These are phyloP conservation scores for Pyrrhoderma noxium DNA, from an alignment of 1,284 basidiomycete species.

Conservation along the genomic window DNA sequence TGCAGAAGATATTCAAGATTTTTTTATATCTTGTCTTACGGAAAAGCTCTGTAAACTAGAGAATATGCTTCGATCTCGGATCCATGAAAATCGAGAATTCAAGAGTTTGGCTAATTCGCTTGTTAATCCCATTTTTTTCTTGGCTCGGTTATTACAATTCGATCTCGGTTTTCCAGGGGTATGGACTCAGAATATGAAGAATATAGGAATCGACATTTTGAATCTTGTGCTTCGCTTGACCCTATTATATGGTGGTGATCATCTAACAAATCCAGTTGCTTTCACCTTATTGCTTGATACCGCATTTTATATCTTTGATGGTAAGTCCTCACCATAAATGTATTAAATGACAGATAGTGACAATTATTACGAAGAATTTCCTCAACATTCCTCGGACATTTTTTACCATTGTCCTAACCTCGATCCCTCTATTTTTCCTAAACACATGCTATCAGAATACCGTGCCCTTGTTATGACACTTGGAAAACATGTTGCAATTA, in stretches of 20 bases:
- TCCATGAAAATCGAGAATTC: slow-evolving; percentile 9
- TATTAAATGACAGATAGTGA: not conserved
- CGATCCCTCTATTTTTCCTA: slow-evolving; percentile 42
- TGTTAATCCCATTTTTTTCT: slow-evolving; percentile 36
- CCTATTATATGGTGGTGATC: slow-evolving; percentile 45
- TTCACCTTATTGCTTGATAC: slow-evolving; percentile 69
- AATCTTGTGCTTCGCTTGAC: slow-evolving; percentile 44
- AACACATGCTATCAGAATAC: slow-evolving; percentile 51
- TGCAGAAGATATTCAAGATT: slow-evolving; percentile 47
- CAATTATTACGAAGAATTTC: slow-evolving; percentile 45
- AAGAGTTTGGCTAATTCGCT: slow-evolving; percentile 15
- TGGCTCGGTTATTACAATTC: slow-evolving; percentile 65
- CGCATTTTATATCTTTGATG: slow-evolving; percentile 63
- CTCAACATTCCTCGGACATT: slow-evolving; percentile 47
- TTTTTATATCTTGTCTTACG: slow-evolving; percentile 42
- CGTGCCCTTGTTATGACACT: slow-evolving; percentile 48
- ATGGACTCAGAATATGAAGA: slow-evolving; percentile 50
- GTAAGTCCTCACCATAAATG: slow-evolving; percentile 33
- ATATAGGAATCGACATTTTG: slow-evolving; percentile 38
- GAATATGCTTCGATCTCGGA: slow-evolving; percentile 19
- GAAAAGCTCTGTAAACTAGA: slow-evolving; percentile 39
- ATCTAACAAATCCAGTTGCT: slow-evolving; percentile 43
- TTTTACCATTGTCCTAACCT: slow-evolving; percentile 56
- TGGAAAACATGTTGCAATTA: slow-evolving; percentile 44
- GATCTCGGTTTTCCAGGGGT: slow-evolving; percentile 53